Percentiles rank a stretch among this genome's conserved stretches.
Conservation (phyloP, 192 early-diverging fungal species). For the Lunasporangiospora selenospora region DNA sequence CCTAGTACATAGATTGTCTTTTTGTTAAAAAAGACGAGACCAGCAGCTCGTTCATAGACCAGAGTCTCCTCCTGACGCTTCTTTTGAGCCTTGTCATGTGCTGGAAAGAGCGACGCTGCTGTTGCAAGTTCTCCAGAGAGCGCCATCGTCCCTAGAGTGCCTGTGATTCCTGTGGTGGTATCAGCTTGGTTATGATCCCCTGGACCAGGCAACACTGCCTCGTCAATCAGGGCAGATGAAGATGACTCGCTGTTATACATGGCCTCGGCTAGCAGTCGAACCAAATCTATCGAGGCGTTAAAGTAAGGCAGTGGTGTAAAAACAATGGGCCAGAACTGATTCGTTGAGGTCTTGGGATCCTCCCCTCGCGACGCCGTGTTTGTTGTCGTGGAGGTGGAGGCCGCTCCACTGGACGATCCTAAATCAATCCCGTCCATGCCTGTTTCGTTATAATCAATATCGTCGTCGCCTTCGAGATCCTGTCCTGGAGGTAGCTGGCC, state of each 20-base stretch:
- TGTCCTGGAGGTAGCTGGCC: too few relatives aligned
- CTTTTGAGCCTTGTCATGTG: conserved; percentile 29
- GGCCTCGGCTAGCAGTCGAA: conserved; percentile 36
- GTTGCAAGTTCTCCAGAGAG: conserved; percentile 42
- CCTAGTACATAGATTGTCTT: conserved; percentile 60
- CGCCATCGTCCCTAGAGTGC: conserved; percentile 32
- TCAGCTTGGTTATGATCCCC: too few relatives aligned
- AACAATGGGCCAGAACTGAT: conserved; percentile 35
- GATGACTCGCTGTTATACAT: too few relatives aligned
- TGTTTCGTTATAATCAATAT: conserved; percentile 33
- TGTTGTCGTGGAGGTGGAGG: too few relatives aligned
- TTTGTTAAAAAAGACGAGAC: conserved; percentile 61
- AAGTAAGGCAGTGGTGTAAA: conserved; percentile 46
- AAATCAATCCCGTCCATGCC: conserved; percentile 29
- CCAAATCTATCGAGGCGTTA: conserved; percentile 36
- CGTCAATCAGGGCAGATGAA: too few relatives aligned
- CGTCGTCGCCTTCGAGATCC: conserved; percentile 27
- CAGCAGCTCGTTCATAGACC: conserved; percentile 46
- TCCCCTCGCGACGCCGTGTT: too few relatives aligned
- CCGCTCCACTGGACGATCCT: too few relatives aligned
- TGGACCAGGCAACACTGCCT: too few relatives aligned
- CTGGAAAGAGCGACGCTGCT: conserved; percentile 37
- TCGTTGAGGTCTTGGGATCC: too few relatives aligned
- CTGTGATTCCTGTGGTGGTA: too few relatives aligned
- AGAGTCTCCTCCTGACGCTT: conserved; percentile 31